Conservation (phyloP, 768 basidiomycete genomes). For the Termitomyces sp. region DNA sequence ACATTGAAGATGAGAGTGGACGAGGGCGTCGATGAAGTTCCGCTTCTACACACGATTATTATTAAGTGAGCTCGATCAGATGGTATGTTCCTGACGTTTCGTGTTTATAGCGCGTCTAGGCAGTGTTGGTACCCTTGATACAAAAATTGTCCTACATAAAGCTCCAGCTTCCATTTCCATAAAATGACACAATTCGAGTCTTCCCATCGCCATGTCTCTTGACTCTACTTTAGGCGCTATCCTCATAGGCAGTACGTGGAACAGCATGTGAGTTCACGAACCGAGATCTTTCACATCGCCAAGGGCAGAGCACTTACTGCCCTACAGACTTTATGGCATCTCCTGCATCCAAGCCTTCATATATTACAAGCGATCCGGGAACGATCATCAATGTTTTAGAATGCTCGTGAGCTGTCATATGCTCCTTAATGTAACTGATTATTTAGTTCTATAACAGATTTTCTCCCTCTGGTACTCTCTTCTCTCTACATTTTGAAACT, state of each 20-base stretch:
- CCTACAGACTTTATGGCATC: not conserved
- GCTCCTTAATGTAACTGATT: not conserved
- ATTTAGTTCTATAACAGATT: not conserved
- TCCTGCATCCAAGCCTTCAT: constrained; percentile 1
- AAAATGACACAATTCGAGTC: too few relatives aligned
- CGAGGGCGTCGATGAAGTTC: too few relatives aligned
- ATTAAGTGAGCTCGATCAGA: too few relatives aligned
- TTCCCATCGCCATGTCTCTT: not conserved
- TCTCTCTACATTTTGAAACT: not conserved
- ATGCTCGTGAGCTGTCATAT: not conserved
- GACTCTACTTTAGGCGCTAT: not conserved
- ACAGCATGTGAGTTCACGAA: not conserved
- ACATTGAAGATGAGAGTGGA: too few relatives aligned
- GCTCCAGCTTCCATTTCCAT: not conserved
- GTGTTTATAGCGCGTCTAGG: too few relatives aligned
- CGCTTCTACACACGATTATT: too few relatives aligned
- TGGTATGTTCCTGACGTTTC: too few relatives aligned
- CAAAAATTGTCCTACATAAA: not conserved
- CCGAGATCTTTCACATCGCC: not conserved
- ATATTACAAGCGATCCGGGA: constrained; percentile 4
- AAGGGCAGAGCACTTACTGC: not conserved
- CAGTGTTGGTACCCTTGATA: not conserved
- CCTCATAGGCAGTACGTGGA: not conserved
- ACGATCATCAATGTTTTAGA: not conserved
- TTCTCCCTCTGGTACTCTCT: not conserved